Evolutionary conservation across 2,329 filamentous ascomycete species (phyloP).

Genomic region (Apiospora koreana): DNA sequence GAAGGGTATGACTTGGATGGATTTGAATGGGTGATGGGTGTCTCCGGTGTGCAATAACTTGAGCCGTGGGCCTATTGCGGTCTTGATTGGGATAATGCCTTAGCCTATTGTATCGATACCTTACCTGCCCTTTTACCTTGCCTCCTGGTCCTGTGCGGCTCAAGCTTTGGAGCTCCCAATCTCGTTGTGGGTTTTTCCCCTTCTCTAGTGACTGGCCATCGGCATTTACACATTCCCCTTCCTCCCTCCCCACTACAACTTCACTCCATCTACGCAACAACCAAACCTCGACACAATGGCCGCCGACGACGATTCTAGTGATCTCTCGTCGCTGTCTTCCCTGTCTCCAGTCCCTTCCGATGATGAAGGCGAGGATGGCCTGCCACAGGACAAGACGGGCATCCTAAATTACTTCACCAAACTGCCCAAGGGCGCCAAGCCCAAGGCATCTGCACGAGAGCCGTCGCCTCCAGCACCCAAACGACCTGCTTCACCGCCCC

Average conservation of each 20-base stretch:
- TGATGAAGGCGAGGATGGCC: conserved; percentile 51
- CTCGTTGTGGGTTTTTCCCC: conserved; percentile 7
- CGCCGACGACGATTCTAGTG: conserved; percentile 64
- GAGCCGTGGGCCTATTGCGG: conserved; percentile 6
- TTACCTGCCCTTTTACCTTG: background rate
- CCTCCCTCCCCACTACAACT: conserved; percentile 8
- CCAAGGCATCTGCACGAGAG: conserved; percentile 49
- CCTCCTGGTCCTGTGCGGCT: conserved; percentile 9
- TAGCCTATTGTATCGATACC: conserved; percentile 11
- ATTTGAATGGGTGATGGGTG: conserved; percentile 1
- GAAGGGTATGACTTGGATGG: background rate
- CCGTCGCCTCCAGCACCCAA: conserved; percentile 70
- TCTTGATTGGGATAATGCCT: conserved; percentile 8
- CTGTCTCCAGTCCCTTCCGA: conserved; percentile 54
- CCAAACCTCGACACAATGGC: conserved; percentile 31
- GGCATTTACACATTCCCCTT: conserved; percentile 7
- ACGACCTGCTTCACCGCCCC: conserved; percentile 82
- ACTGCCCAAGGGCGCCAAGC: conserved; percentile 45
- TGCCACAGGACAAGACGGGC: conserved; percentile 56
- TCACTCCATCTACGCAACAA: conserved; percentile 14
- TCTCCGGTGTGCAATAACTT: background rate
- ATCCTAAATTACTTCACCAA: conserved; percentile 71
- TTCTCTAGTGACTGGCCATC: conserved; percentile 7
- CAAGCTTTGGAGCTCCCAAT: conserved; percentile 10
- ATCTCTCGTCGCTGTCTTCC: conserved; percentile 59